Evolutionary conservation across 441 rosid species (phyloP).

Genomic region (Croton laevigatus): DNA sequence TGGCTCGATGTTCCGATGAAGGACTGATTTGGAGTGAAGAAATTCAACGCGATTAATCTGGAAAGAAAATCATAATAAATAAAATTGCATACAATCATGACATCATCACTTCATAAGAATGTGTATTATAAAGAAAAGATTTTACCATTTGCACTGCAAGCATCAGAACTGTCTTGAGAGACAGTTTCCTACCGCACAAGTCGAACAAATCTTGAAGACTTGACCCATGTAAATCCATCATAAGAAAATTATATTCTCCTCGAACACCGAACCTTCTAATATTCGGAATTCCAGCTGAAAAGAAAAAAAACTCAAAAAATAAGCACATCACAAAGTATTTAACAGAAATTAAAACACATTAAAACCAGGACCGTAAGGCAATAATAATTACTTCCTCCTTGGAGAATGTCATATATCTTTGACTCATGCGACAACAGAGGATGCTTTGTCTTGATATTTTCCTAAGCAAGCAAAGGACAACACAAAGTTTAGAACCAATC

Average conservation of each 20-base stretch:
- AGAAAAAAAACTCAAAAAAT: constrained; percentile 8
- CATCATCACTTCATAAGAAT: constrained; percentile 8
- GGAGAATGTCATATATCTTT: constrained; percentile 81
- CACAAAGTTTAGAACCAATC: background rate
- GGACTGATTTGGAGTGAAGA: constrained; percentile 91
- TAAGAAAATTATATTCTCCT: constrained; percentile 91
- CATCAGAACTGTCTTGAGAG: constrained; percentile 94
- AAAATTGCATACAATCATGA: background rate
- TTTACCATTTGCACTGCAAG: constrained; percentile 97
- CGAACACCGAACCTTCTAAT: constrained; percentile 92
- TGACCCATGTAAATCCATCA: constrained; percentile 97
- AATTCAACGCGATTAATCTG: constrained; percentile 94
- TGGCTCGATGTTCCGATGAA: constrained; percentile 97
- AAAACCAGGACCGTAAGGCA: background rate
- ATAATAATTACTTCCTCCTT: constrained; percentile 87
- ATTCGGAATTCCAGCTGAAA: constrained; percentile 93
- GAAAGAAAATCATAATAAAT: constrained; percentile 16
- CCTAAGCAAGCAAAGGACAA: constrained; percentile 43
- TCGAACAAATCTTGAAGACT: constrained; percentile 98
- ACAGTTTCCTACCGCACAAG: constrained; percentile 91
- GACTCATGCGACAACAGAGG: constrained; percentile 97
- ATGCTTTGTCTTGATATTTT: constrained; percentile 91
- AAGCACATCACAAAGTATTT: background rate
- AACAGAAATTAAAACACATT: background rate
- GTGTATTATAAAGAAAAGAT: background rate